Conservation (phyloP, 2,329 filamentous ascomycete species). For the Trichoderma sp. region DNA sequence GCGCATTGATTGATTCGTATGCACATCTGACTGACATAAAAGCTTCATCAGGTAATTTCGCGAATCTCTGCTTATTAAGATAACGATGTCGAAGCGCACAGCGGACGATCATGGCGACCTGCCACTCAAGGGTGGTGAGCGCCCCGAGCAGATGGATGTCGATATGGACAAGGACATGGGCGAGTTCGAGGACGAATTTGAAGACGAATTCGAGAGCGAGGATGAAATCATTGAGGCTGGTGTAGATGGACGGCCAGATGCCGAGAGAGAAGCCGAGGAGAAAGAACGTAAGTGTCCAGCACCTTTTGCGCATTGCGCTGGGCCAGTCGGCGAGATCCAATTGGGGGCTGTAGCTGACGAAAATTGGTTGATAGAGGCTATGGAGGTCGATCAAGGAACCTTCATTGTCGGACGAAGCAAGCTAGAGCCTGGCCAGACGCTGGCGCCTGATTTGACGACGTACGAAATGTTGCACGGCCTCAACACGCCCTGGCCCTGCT, state of each 20-base stretch:
- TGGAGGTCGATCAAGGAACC: conserved; percentile 91
- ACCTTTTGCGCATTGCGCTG: not conserved
- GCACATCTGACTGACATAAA: not conserved
- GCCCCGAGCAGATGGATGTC: conserved; percentile 66
- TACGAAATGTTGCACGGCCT: conserved; percentile 98
- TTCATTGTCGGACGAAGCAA: conserved; percentile 96
- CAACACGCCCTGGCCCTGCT: conserved; percentile 92
- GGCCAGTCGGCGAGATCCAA: not conserved
- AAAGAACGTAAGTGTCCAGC: conserved; percentile 53
- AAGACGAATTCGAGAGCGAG: conserved; percentile 83
- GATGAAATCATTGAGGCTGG: conserved; percentile 95
- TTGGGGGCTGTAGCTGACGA: not conserved
- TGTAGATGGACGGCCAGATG: conserved; percentile 88
- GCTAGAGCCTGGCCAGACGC: conserved; percentile 84
- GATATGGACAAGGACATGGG: conserved; percentile 64
- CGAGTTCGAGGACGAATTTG: conserved; percentile 95
- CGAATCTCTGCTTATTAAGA: not conserved
- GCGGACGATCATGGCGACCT: conserved; percentile 51
- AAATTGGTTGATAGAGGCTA: conserved; percentile 56
- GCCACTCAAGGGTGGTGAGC: conserved; percentile 61
- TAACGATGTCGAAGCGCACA: conserved; percentile 60
- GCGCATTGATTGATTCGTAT: not conserved
- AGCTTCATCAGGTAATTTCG: not conserved
- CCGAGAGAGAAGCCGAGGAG: conserved; percentile 89
- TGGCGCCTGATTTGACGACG: conserved; percentile 88